Evolutionary conservation across 2,329 filamentous ascomycete species (phyloP).

Genomic region (Colletotrichum cereale): DNA sequence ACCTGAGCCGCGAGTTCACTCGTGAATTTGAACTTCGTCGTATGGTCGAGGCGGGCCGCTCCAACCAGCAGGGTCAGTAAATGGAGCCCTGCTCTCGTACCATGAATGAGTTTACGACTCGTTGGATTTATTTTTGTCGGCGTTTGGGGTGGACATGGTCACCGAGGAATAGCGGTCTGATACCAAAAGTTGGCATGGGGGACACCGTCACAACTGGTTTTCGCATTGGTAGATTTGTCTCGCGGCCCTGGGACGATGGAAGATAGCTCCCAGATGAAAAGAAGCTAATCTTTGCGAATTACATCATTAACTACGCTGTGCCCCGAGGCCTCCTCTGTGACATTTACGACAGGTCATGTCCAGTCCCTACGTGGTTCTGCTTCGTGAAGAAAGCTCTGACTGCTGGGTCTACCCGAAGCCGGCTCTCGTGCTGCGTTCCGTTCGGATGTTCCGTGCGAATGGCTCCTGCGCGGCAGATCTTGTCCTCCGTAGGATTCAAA

Average conservation of each 20-base stretch:
- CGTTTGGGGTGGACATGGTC: slow-evolving; percentile 42
- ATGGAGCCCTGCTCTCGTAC: background rate
- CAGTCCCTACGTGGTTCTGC: background rate
- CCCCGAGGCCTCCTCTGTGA: slow-evolving; percentile 2
- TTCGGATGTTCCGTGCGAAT: background rate
- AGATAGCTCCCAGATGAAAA: slow-evolving; percentile 10
- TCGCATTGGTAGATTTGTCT: slow-evolving; percentile 6
- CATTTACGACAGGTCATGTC: background rate
- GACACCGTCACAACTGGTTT: slow-evolving; percentile 22
- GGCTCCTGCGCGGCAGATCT: background rate
- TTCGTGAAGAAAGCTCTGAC: background rate
- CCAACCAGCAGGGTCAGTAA: slow-evolving; percentile 57
- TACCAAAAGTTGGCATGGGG: slow-evolving; percentile 27
- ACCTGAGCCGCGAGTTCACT: slow-evolving; percentile 88
- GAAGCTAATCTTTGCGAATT: slow-evolving; percentile 34
- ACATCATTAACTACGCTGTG: slow-evolving; percentile 22
- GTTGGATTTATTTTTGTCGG: slow-evolving; percentile 40
- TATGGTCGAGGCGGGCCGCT: slow-evolving; percentile 76
- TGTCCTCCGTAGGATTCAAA: background rate
- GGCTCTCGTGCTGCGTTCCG: background rate
- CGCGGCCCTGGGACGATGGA: background rate
- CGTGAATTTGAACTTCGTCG: slow-evolving; percentile 92
- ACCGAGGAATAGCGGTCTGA: slow-evolving; percentile 32
- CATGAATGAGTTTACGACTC: slow-evolving; percentile 1
- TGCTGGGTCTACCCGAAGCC: background rate